Base-by-base conservation (phyloP, 176 grass and related monocot species). In the Chrysopogon serrulatus region DNA sequence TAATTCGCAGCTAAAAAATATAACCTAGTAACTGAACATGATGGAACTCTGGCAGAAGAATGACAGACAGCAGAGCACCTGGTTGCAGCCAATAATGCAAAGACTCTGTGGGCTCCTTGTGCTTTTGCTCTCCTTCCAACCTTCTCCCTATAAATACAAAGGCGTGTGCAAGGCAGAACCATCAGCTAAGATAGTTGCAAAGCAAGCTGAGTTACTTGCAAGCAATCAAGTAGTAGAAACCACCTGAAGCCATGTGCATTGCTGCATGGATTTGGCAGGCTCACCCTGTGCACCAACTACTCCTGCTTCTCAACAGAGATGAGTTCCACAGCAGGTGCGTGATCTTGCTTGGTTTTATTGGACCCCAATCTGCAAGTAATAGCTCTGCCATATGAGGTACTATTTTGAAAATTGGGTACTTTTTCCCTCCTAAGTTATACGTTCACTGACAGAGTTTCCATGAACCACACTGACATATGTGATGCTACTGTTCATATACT, bases 181-280 rank as follows among this genome's bases (percentile, higher is more conserved):
- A 75, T 66, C 73, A 90, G 37, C 33, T 74, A 80, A 63, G 34
- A 68, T n/a, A 83, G 62, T 40, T 36, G 80, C 4, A 1, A 66
- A 80, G 21, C 76, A 79, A 71, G 59, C 0, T 40, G 34, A 59
- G 34, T 63, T 77, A 54, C 39, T 84, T 78, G 32, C 72, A 35
- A 24, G 49, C 57, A 87, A 60, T 13, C 47, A 68, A 74, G 51
- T 63, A 77, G 35, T 42, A 73, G 65, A 64, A 11, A 77, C 63
- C 44, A 68, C 78, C 78, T 74, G 71, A 81, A 85, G 77, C 85
- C 81, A 98, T 98, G 95, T 98, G 92, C 87, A 93, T 95, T 79
- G 91, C 85, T 88, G 93, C 96, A 66, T 98, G 96, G 91, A 86
- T 95, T 72, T 98, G 96, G 96, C 91, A 98, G 80, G 88, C 84